phyloP scores from a whole-genome alignment of 2,329 filamentous ascomycete species.

The Botryotinia narcissicola region DNA sequence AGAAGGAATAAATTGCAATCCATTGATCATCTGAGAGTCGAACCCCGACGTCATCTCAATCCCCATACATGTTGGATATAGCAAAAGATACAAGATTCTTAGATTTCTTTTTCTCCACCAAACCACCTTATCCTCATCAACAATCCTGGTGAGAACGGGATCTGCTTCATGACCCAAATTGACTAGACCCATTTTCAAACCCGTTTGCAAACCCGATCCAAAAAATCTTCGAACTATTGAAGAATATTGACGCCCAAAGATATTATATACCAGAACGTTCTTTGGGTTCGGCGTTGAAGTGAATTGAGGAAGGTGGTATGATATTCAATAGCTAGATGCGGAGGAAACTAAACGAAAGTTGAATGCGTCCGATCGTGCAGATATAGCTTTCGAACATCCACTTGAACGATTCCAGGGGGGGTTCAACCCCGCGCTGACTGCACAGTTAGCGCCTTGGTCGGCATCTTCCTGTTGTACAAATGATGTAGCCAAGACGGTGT shows the following conservation, averaged over 20 bases:
- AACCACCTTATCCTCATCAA: slow-evolving; percentile 41
- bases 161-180: slow-evolving; percentile 31
- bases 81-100: slow-evolving; percentile 41
- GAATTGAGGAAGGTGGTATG: slow-evolving; percentile 16
- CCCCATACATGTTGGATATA: slow-evolving; percentile 51
- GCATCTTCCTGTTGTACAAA: neutral
- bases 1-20: slow-evolving; percentile 40
- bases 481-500: slow-evolving; percentile 8
- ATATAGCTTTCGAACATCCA: neutral
- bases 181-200: neutral
- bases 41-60: slow-evolving; percentile 56
- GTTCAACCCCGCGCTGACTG: neutral
- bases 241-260: neutral
- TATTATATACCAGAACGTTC: neutral
- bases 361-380: slow-evolving; percentile 14
- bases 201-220: neutral
- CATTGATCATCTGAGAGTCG: slow-evolving; percentile 51
- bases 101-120: slow-evolving; percentile 44
- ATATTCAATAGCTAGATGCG: neutral
- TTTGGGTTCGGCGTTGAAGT: neutral
- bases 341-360: slow-evolving; percentile 18
- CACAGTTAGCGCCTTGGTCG: neutral
- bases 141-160: slow-evolving; percentile 43
- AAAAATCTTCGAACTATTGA: neutral
- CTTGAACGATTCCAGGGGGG: neutral